Conservation (phyloP, 2,329 filamentous ascomycete genomes). For the Penicillium sp. region DNA sequence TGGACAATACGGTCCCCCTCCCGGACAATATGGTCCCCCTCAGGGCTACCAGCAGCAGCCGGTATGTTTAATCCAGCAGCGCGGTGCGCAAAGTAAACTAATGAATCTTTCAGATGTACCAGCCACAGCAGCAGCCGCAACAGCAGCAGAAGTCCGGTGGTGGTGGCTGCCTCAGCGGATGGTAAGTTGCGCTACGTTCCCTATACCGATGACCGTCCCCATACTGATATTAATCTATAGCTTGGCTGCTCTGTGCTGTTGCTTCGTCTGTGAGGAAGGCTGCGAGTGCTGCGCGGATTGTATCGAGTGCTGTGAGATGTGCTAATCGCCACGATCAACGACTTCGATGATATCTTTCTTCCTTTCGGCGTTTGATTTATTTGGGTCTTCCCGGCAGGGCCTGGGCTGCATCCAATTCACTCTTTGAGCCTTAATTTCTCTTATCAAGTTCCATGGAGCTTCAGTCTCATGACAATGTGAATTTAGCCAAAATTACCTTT, state of each 20-base stretch:
- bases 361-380: slow-evolving; percentile 21
- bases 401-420: slow-evolving; percentile 3
- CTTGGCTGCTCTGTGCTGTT: slow-evolving; percentile 61
- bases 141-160: slow-evolving; percentile 40
- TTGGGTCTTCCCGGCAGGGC: slow-evolving; percentile 3
- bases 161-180: slow-evolving; percentile 53
- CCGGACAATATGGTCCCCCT: neutral
- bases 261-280: slow-evolving; percentile 63
- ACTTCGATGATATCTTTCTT: slow-evolving; percentile 24
- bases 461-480: neutral
- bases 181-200: slow-evolving; percentile 36
- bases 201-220: neutral
- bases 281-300: slow-evolving; percentile 66
- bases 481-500: neutral
- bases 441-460: neutral
- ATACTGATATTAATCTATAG: slow-evolving; percentile 30
- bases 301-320: slow-evolving; percentile 53
- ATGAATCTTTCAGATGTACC: neutral
- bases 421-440: slow-evolving; percentile 3
- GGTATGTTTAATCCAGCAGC: neutral
- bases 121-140: slow-evolving; percentile 27
- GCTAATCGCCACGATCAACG: slow-evolving; percentile 28
- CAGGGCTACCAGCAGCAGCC: slow-evolving; percentile 33
- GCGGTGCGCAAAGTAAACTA: neutral
- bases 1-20: neutral